Evolutionary conservation across 306 rosid species (phyloP), one percentile per base, ranked within the genome.

Genomic region (Astragalus glycyphyllos): DNA sequence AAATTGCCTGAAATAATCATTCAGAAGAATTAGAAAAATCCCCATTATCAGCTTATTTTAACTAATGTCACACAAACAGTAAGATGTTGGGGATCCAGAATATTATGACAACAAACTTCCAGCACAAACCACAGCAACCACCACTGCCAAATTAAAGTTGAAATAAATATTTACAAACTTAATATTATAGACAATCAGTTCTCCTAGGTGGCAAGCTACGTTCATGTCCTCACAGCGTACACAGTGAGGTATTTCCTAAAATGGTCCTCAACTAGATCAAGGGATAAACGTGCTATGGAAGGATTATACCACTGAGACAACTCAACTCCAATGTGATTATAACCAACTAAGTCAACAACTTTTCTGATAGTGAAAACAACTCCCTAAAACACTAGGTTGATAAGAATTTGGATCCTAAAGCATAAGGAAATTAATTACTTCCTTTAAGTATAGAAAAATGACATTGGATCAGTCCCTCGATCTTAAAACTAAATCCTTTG

Each of bases 1-100:
- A 82, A 80, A 94, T 83, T 4, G 97, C 97, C 99, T 91, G 90
- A 65, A 66, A 58, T 53, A 34, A 44, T 35, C 54, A 67, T 50
- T 35, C 38, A 11, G 40, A 67, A 57, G 7, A 48, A 9, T 41
- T 8, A 46, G 17, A 32, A 13, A 44, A 23, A 11, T 8, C n/a
- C 47, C 6, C 58, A 17, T 8, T 15, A 17, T 48, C 49, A 47
- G 23, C 26, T 65, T 51, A 58, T 10, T 60, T 10, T 4, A 51
- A 4, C 11, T 44, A 50, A 32, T 42, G 26, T 31, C 17, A 48
- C 49, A 44, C 29, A 38, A 53, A 71, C 57, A 50, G 41, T 34
- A 23, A 61, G 41, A 44, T 53, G 56, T 8, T 35, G 3, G 8
- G 32, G 41, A 68, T 68, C 53, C 41, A 11, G 58, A 68, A n/a